Base-by-base conservation (phyloP, 2,329 filamentous ascomycete species). In the Alternaria infectoria region DNA sequence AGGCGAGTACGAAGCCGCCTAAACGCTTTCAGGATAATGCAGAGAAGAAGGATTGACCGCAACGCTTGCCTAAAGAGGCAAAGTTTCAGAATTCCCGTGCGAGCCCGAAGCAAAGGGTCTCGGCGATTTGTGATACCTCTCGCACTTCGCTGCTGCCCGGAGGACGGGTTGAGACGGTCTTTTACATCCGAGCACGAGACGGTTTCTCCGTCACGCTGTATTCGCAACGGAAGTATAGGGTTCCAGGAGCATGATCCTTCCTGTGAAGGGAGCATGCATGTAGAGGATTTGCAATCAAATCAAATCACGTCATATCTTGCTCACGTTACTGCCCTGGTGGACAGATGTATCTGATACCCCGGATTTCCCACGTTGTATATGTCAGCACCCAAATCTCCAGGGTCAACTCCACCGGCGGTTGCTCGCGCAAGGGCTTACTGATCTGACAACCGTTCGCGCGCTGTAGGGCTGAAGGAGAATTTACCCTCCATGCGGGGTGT, bases 341-440 rank as follows among this genome's bases (percentile, higher is more conserved):
- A 45, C 28, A 17, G 44, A 4, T n/a, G 43, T 44, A 44, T 59
- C 59, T 62, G 40, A 47, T 64, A 66, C 62, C 65, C 68, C 64
- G 61, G 68, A 68, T 71, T 57, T 46, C 49, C 57, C 57, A 32
- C 52, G 52, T 46, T 50, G 45, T 55, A 15, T 28, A 44, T 30
- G 71, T 72, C 68, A 73, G 71, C 71, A 72, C 67, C 70, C 70
- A 72, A 72, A 40, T 54, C 61, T 69, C 59, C 65, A 57, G 59
- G 62, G 59, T 62, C 57, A 61, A 54, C 61, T 65, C 62, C 65
- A 64, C 65, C 57, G 63, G 58, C 71, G 71, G 69, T 66, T 65
- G 51, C 63, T 63, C 68, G 70, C 70, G 61, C 70, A 72, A 73
- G 70, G 67, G 71, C 71, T 74, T 69, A 74, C 71, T 60, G 62